These are phyloP conservation scores for Rhodotorula sp. DNA, from an alignment of 1,284 basidiomycete species.

Conservation along the genomic window DNA sequence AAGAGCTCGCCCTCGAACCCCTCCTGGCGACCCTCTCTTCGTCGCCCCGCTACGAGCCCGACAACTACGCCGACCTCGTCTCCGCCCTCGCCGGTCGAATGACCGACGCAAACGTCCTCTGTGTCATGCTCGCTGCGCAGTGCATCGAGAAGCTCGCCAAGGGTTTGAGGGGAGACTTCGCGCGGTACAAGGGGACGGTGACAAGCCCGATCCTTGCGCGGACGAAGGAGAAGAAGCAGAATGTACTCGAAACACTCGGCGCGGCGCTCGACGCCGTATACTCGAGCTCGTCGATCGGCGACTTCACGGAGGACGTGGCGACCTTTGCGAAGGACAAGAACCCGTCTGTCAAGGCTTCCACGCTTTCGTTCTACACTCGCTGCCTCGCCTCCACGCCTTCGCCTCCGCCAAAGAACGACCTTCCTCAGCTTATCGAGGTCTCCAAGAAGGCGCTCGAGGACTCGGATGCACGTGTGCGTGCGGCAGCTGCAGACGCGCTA, in stretches of 20 bases:
- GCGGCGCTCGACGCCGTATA: constrained; percentile 88
- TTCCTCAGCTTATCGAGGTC: constrained; percentile 80
- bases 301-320: constrained; percentile 81
- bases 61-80: constrained; percentile 69
- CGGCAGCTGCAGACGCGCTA: constrained; percentile 81
- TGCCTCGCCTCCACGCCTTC: constrained; percentile 65
- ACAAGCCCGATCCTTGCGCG: constrained; percentile 81
- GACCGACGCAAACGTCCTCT: constrained; percentile 91
- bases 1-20: constrained; percentile 80
- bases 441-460: constrained; percentile 80
- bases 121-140: constrained; percentile 83
- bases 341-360: constrained; percentile 93
- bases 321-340: constrained; percentile 84
- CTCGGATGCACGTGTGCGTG: constrained; percentile 83
- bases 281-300: constrained; percentile 67
- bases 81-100: constrained; percentile 78
- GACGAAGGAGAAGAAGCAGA: constrained; percentile 90
- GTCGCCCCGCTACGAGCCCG: constrained; percentile 69
- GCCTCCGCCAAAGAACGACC: constrained; percentile 58
- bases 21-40: constrained; percentile 65
- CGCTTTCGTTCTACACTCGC: constrained; percentile 81
- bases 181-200: constrained; percentile 68
- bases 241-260: constrained; percentile 84
- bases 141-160: constrained; percentile 84
- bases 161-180: constrained; percentile 69